Conservation (phyloP, 768 basidiomycete genomes). For the Lentinula boryana region DNA sequence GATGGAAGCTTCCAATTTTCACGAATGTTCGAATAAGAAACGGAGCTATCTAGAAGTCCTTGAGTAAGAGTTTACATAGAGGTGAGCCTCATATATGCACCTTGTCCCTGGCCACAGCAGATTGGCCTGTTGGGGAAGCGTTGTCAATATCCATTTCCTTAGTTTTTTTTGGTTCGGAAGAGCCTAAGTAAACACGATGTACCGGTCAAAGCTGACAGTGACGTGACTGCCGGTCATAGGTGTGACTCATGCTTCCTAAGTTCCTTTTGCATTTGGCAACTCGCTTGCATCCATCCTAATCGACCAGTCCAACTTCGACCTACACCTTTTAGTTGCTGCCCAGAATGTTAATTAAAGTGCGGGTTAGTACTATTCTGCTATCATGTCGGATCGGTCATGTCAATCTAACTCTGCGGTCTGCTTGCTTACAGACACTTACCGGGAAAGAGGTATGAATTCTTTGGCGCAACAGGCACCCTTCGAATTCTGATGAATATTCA, state of each 20-base stretch:
- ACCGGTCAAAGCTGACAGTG: neutral
- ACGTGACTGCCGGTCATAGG: neutral
- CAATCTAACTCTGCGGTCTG: neutral
- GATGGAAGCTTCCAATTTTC: conserved; percentile 76
- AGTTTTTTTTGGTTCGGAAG: neutral
- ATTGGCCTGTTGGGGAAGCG: neutral
- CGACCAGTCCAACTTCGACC: neutral
- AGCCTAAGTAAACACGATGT: neutral
- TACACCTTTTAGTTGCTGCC: neutral
- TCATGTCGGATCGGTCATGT: neutral
- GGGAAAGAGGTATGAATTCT: conserved; percentile 78
- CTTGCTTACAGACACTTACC: conserved; percentile 69
- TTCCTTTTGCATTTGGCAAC: neutral
- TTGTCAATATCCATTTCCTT: conserved; percentile 2
- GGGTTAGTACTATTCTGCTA: neutral
- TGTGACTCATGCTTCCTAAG: neutral
- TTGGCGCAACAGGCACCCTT: neutral
- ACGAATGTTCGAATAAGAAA: conserved; percentile 81
- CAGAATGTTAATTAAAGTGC: neutral
- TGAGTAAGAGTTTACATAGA: neutral
- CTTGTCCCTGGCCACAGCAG: conserved; percentile 2
- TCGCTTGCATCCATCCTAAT: neutral
- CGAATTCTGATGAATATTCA: conserved; percentile 17
- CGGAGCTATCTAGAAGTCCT: conserved; percentile 53
- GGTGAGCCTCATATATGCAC: neutral